phyloP scores from a whole-genome alignment of 306 rosid genomes.

The Prosopis cineraria region DNA sequence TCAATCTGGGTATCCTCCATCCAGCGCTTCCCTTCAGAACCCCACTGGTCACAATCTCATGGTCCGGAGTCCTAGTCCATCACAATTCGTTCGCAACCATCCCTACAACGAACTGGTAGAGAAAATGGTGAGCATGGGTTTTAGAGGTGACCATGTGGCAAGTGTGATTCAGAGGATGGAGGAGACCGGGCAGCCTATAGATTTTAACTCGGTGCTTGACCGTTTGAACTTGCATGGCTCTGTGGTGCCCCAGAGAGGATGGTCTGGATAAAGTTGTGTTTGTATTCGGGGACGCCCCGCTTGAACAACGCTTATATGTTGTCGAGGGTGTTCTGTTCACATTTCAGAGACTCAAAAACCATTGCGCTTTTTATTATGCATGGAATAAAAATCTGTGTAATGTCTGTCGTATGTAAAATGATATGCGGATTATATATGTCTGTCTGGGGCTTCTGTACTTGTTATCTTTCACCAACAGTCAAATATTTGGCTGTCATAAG shows the following conservation, averaged over 20 bases:
- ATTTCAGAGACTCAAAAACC: conserved; percentile 34
- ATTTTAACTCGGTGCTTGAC: conserved; percentile 90
- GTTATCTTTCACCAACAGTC: background rate
- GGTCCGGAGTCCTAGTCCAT: conserved; percentile 60
- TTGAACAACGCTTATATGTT: background rate
- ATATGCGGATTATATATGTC: conserved; percentile 34
- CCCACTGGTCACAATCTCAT: conserved; percentile 50
- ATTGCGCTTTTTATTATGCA: conserved; percentile 94
- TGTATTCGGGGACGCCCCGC: conserved; percentile 1
- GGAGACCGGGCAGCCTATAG: conserved; percentile 83
- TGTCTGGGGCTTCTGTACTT: background rate
- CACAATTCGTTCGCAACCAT: conserved; percentile 68
- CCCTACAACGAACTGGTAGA: conserved; percentile 85
- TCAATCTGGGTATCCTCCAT: conserved; percentile 75
- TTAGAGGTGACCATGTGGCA: conserved; percentile 73
- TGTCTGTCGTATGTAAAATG: conserved; percentile 47
- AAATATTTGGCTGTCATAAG: background rate
- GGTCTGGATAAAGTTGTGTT: conserved; percentile 60
- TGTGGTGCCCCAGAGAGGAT: conserved; percentile 73
- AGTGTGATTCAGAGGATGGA: conserved; percentile 96
- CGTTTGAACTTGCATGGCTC: conserved; percentile 76
- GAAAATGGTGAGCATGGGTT: conserved; percentile 86
- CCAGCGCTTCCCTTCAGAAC: conserved; percentile 69
- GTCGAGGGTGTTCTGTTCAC: background rate
- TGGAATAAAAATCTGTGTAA: conserved; percentile 69